These are phyloP conservation scores for Phytophthora hybrid DNA, from an alignment of 352 stramenopile genomes.

Conservation along the genomic window DNA sequence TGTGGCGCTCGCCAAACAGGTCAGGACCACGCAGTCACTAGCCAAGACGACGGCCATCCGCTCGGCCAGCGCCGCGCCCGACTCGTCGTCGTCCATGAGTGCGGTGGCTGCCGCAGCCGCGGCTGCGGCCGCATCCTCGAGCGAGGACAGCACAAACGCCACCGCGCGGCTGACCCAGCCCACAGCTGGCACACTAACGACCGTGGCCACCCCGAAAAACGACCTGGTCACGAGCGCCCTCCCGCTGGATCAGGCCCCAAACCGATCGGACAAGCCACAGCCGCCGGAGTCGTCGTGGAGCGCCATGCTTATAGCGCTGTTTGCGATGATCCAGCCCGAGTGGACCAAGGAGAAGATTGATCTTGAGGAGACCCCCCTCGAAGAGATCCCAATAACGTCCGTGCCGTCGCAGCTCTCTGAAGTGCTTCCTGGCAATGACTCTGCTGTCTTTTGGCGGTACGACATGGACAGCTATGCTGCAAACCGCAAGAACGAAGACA, in stretches of 20 bases:
- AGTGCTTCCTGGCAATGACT: constrained; percentile 49
- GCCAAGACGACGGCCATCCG: constrained; percentile 29
- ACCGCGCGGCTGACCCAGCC: constrained; percentile 11
- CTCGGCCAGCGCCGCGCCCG: constrained; percentile 28
- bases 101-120: constrained; percentile 11
- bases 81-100: constrained; percentile 24
- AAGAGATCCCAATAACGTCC: constrained; percentile 57
- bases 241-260: constrained; percentile 8
- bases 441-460: constrained; percentile 64
- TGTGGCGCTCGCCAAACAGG: constrained; percentile 23
- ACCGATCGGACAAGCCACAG: constrained; percentile 16
- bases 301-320: constrained; percentile 64
- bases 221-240: constrained; percentile 7
- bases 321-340: constrained; percentile 70
- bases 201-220: not conserved
- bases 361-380: constrained; percentile 48
- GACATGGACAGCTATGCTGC: constrained; percentile 79
- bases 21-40: constrained; percentile 9
- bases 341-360: constrained; percentile 56
- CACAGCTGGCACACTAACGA: constrained; percentile 4
- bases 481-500: constrained; percentile 73
- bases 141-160: constrained; percentile 20
- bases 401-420: constrained; percentile 65
- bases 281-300: constrained; percentile 51
- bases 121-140: constrained; percentile 8